These are phyloP conservation scores for Quercus phellos DNA, from an alignment of 331 rosid genomes.

Conservation along the genomic window DNA sequence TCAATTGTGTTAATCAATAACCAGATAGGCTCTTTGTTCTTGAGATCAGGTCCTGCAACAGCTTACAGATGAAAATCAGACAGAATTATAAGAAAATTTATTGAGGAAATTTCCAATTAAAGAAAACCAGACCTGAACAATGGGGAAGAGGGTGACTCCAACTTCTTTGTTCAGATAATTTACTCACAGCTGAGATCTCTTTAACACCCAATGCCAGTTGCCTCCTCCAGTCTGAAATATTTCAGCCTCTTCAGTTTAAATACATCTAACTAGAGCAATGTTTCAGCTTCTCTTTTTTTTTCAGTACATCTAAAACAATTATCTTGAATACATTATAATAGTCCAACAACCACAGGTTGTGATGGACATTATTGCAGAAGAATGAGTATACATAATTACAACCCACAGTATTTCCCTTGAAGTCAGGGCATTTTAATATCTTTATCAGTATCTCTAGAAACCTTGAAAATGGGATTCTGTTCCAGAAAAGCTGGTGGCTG, in stretches of 20 bases:
- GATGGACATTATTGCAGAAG: neutral
- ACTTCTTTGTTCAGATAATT: neutral
- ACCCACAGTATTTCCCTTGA: conserved; percentile 2
- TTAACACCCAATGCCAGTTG: neutral
- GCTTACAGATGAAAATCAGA: neutral
- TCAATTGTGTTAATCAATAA: neutral
- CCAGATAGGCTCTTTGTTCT: conserved; percentile 2
- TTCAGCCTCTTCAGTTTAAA: neutral
- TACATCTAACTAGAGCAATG: too few species aligned
- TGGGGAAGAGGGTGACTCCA: neutral
- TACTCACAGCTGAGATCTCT: neutral
- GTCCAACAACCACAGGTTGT: neutral
- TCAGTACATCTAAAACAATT: conserved; percentile 10
- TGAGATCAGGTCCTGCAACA: conserved; percentile 13
- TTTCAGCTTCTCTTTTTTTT: conserved; percentile 21
- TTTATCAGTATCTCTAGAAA: conserved; percentile 40
- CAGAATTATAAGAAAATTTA: too few species aligned
- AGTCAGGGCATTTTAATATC: conserved; percentile 41
- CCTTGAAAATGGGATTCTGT: conserved; percentile 71
- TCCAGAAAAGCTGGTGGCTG: conserved; percentile 71
- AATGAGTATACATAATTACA: conserved; percentile 8
- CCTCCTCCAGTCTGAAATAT: neutral
- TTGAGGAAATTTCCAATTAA: neutral
- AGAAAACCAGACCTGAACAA: conserved; percentile 12
- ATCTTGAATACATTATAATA: neutral